A percentile compares a stretch with the other conserved stretches of the same genome.
Conservation (phyloP, 2,329 filamentous ascomycete genomes). For the Claviceps sp. region DNA sequence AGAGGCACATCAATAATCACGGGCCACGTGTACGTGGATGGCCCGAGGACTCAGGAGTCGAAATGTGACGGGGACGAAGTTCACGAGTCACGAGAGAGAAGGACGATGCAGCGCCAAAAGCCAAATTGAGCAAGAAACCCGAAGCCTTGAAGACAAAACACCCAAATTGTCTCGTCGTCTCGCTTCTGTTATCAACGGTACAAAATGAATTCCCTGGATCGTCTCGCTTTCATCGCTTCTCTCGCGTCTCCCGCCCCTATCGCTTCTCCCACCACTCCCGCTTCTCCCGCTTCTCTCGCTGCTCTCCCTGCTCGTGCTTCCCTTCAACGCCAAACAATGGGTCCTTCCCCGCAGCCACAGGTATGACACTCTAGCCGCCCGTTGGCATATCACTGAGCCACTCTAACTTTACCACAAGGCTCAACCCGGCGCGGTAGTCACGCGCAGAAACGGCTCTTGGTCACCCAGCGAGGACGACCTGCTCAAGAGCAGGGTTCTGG, state of each 20-base stretch:
- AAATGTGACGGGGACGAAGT: no score
- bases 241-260: no score
- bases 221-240: not conserved
- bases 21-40: no score
- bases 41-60: no score
- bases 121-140: no score
- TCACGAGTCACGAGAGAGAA: no score
- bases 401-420: not conserved
- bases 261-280: no score
- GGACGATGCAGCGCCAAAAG: no score
- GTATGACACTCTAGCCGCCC: not conserved
- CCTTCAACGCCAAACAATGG: not conserved
- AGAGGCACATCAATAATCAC: no score
- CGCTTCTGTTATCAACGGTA: not conserved
- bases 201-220: not conserved
- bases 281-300: no score
- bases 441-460: conserved; percentile 58
- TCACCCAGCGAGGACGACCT: conserved; percentile 61
- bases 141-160: no score
- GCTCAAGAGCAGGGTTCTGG: conserved; percentile 56
- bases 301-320: not conserved
- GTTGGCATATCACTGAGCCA: not conserved
- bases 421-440: not conserved
- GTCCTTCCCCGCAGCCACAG: not conserved
- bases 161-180: not conserved